A percentile compares a stretch with the other conserved stretches of the same genome.
phyloP scores from a whole-genome alignment of 1,139 yeast genomes.

The Kluyveromyces marxianus region DNA sequence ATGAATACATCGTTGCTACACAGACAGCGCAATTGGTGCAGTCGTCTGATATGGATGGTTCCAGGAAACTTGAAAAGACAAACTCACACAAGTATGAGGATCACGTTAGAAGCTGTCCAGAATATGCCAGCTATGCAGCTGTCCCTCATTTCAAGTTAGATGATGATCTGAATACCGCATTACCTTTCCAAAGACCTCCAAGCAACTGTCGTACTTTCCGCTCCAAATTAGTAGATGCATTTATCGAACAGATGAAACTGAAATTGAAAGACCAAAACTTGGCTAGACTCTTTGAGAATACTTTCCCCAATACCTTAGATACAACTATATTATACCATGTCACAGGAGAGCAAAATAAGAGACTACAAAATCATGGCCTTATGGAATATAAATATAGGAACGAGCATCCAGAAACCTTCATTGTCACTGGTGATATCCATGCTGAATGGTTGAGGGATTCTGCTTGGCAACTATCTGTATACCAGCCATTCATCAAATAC shows the following conservation, averaged over 20 bases:
- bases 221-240: conserved; percentile 55
- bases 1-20: conserved; percentile 1
- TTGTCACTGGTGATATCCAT: conserved; percentile 85
- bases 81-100: background rate
- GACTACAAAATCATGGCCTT: conserved; percentile 7
- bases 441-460: conserved; percentile 90
- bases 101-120: conserved; percentile 16
- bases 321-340: conserved; percentile 77
- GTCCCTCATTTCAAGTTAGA: conserved; percentile 44
- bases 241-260: conserved; percentile 45
- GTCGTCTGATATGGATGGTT: background rate
- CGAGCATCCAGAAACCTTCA: conserved; percentile 45
- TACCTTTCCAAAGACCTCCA: conserved; percentile 74
- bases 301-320: conserved; percentile 82
- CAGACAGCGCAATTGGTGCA: background rate
- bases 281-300: conserved; percentile 69
- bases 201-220: conserved; percentile 64
- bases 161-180: conserved; percentile 24
- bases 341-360: conserved; percentile 15
- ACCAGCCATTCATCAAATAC: conserved; percentile 50
- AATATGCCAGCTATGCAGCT: conserved; percentile 28
- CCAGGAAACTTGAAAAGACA: background rate
- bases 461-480: conserved; percentile 74
- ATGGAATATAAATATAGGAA: conserved; percentile 8
- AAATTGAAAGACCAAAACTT: conserved; percentile 56